phyloP scores from a whole-genome alignment of 306 rosid genomes.

The Cucumis hystrix region DNA sequence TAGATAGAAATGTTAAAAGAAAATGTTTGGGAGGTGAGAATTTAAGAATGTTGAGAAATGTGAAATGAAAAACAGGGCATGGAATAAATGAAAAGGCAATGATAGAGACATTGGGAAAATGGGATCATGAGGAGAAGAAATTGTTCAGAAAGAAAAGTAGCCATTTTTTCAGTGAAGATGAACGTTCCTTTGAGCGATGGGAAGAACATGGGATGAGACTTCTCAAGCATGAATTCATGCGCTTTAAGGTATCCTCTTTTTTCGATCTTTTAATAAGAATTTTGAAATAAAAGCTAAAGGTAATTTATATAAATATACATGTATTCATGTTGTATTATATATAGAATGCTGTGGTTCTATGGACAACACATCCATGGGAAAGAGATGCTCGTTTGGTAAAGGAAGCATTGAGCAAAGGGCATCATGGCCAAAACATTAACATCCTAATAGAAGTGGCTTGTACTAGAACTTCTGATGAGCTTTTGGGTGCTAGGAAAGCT shows the following conservation, averaged over 20 bases:
- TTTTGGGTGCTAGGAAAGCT: conserved; percentile 77
- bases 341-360: conserved; percentile 62
- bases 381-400: conserved; percentile 76
- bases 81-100: conserved; percentile 77
- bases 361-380: conserved; percentile 98
- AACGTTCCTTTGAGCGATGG: conserved; percentile 69
- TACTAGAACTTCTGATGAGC: conserved; percentile 70
- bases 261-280: no score
- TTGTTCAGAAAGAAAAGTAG: conserved; percentile 46
- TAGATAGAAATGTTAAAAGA: background rate
- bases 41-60: background rate
- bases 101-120: conserved; percentile 51
- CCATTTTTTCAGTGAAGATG: conserved; percentile 46
- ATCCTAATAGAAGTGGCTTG: conserved; percentile 70
- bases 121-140: conserved; percentile 44
- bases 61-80: conserved; percentile 36
- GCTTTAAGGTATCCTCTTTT: conserved; percentile 49
- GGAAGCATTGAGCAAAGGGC: conserved; percentile 60
- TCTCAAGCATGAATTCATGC: conserved; percentile 77
- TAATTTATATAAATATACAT: no score
- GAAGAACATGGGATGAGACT: conserved; percentile 34
- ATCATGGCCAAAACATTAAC: conserved; percentile 27
- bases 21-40: no score
- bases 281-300: no score
- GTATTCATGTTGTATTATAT: background rate